Base-by-base conservation (phyloP, 495 filamentous ascomycete species). In the Penicillium cinerascens region DNA sequence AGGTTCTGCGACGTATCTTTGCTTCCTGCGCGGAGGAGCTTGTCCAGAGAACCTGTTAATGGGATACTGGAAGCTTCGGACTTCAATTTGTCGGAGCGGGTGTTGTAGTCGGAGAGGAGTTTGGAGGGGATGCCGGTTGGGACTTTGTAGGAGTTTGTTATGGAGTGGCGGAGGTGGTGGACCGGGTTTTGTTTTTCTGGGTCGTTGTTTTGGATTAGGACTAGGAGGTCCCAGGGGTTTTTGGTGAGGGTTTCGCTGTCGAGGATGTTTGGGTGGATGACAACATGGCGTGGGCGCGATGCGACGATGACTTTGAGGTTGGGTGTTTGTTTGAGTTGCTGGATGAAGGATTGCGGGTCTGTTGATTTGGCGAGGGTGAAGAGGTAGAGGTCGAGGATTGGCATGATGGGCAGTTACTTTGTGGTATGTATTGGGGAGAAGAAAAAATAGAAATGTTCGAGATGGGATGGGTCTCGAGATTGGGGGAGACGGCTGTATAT, bases 151-250 rank as follows among this genome's bases (percentile, higher is more conserved):
- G 68, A 55, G 18, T 61, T 52, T 17, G 54, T 58, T 23, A 80
- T 65, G 23, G 59, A 36, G 10, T 39, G 33, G 26, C 70, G 52
- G 16, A 79, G 58, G 3, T 55, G 22, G 0, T 53, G 18, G 0
- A 63, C 41, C 11, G 82, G 78, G 23, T 79, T 52, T 15, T 58
- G 52, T 18, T 64, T 54, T 20, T 42, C n/a, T 0, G 44, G 49
- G 18, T 42, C 48, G 33, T 9, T 50, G 6, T 11, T 21, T 25
- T 75, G 68, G 6, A 84, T 58, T 35, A 85, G 71, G 45, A 86
- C 56, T 8, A 87, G 65, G 18, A 85, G 64, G 49, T 85, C 78
- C 83, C 83, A 87, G 44, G 64, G 65, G 13, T 61, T 63, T 29
- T 71, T 70, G 5, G 84, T 67, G 9, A 86, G 73, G 1, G 70